Evolutionary conservation across 2,329 filamentous ascomycete genomes (phyloP).

Genomic region (Cladorrhinum sp.): DNA sequence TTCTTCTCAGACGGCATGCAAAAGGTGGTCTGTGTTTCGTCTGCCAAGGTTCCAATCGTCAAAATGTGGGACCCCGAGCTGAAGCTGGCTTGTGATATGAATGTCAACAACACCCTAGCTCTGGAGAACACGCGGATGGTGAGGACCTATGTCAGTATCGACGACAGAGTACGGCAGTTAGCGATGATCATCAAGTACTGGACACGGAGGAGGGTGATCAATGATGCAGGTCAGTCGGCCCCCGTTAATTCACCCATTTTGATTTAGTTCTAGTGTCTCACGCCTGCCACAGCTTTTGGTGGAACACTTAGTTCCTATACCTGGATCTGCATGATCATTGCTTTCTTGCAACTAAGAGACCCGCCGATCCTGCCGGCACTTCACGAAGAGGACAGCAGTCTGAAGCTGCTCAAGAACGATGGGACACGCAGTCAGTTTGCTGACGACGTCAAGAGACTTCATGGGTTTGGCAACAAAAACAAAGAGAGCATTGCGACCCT

Average conservation of each 20-base stretch:
- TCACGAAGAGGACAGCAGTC: constrained; percentile 64
- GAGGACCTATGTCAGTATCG: constrained; percentile 90
- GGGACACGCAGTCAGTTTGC: constrained; percentile 75
- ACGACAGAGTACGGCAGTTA: constrained; percentile 82
- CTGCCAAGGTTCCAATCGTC: constrained; percentile 95
- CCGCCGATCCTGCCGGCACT: constrained; percentile 82
- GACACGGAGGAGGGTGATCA: constrained; percentile 88
- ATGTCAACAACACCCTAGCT: constrained; percentile 94
- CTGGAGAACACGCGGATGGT: constrained; percentile 98
- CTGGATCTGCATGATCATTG: constrained; percentile 98
- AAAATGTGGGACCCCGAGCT: constrained; percentile 98
- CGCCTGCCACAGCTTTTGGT: constrained; percentile 64
- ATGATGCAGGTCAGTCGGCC: constrained; percentile 81
- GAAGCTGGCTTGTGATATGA: constrained; percentile 90
- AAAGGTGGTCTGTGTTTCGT: constrained; percentile 89
- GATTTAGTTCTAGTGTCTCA: background rate
- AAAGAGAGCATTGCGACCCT: constrained; percentile 78
- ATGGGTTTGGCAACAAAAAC: constrained; percentile 73
- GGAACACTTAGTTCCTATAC: constrained; percentile 97
- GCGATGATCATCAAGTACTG: constrained; percentile 98
- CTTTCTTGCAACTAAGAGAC: constrained; percentile 84
- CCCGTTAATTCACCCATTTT: background rate
- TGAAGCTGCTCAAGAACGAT: constrained; percentile 58
- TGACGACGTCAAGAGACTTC: constrained; percentile 74
- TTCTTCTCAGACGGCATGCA: constrained; percentile 80